phyloP scores from a whole-genome alignment of 495 filamentous ascomycete genomes.

The Tuber aestivum region DNA sequence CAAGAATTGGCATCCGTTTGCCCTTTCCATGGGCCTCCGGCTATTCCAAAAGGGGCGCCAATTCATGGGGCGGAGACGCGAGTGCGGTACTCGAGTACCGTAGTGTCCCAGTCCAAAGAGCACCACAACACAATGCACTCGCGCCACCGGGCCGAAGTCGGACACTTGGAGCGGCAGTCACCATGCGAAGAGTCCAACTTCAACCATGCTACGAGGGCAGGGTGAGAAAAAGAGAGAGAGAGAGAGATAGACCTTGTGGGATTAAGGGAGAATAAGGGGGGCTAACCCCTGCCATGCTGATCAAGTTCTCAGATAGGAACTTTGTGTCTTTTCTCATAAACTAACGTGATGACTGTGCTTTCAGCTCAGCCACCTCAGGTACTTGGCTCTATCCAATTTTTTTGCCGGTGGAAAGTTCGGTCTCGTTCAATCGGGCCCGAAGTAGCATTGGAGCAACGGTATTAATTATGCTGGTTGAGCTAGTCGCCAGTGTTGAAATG shows the following conservation, averaged over 20 bases:
- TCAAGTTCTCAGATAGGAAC: not conserved
- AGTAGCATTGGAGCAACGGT: not conserved
- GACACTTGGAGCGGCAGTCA: not conserved
- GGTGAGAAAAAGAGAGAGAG: no score
- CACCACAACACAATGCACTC: not conserved
- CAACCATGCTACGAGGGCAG: not conserved
- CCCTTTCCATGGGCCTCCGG: not conserved
- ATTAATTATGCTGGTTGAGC: not conserved
- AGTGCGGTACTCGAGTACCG: not conserved
- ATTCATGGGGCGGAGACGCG: not conserved
- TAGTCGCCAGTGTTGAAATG: not conserved
- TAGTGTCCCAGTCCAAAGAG: not conserved
- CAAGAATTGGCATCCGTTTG: not conserved
- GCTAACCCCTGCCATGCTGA: not conserved
- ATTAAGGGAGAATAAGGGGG: not conserved
- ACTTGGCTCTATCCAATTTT: not conserved
- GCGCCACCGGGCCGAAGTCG: not conserved
- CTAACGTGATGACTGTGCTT: not conserved
- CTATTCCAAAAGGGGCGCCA: not conserved
- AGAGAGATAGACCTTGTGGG: not conserved
- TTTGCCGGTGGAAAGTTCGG: not conserved
- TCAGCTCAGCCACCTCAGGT: slow-evolving; percentile 2
- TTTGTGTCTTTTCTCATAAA: not conserved
- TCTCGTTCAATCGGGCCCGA: not conserved
- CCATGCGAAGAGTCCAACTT: not conserved